Evolutionary conservation across 2,329 filamentous ascomycete genomes (phyloP).

Genomic region (Sporothrix humicola): DNA sequence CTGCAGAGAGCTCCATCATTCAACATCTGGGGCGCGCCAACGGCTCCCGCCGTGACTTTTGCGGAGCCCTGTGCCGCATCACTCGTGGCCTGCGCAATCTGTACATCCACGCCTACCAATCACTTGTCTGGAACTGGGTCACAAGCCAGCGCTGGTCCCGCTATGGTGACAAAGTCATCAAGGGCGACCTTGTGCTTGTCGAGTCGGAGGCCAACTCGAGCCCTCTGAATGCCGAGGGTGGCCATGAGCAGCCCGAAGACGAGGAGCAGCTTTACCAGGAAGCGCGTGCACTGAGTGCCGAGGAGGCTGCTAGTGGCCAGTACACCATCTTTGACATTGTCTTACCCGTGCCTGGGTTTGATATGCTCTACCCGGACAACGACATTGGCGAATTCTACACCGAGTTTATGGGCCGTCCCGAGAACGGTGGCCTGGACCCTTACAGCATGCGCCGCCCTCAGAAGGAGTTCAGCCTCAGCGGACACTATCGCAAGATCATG

Average conservation of each 20-base stretch:
- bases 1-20: conserved; percentile 79
- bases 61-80: conserved; percentile 80
- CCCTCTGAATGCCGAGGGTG: conserved; percentile 49
- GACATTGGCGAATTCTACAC: conserved; percentile 82
- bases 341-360: conserved; percentile 88
- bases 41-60: conserved; percentile 68
- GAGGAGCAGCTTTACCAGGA: conserved; percentile 54
- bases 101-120: conserved; percentile 98
- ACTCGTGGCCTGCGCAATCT: conserved; percentile 83
- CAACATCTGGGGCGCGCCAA: conserved; percentile 68
- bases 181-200: conserved; percentile 80
- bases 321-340: conserved; percentile 89
- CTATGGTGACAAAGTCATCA: conserved; percentile 74
- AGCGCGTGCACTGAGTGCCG: conserved; percentile 73
- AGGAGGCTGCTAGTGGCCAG: conserved; percentile 77
- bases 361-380: conserved; percentile 85
- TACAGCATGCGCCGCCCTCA: conserved; percentile 84
- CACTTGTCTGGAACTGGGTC: conserved; percentile 88
- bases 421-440: conserved; percentile 80
- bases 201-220: conserved; percentile 45
- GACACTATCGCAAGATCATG: conserved; percentile 85
- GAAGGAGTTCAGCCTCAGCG: conserved; percentile 86
- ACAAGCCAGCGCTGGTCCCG: conserved; percentile 80
- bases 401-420: conserved; percentile 80
- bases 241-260: conserved; percentile 69